Evolutionary conservation across 2,329 filamentous ascomycete genomes (phyloP).

Genomic region (Cyphellophora europaea): DNA sequence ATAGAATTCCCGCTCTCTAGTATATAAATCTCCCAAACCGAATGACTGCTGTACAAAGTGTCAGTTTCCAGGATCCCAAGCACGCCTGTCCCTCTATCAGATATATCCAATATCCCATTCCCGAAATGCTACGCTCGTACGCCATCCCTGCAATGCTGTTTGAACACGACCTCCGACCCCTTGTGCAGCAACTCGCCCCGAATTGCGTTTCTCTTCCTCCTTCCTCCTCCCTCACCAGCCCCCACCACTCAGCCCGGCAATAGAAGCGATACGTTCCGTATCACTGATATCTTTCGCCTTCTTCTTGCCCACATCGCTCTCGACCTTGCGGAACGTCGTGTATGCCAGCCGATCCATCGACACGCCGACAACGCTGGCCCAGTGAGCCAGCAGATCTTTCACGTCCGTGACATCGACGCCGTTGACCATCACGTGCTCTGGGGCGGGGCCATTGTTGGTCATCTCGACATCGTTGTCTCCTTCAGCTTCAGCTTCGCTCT

Average conservation of each 20-base stretch:
- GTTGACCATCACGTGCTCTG: slow-evolving; percentile 40
- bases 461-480: slow-evolving; percentile 15
- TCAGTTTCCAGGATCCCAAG: too few species aligned
- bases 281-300: slow-evolving; percentile 46
- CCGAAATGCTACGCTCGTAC: too few species aligned
- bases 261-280: slow-evolving; percentile 72
- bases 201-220: too few species aligned
- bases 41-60: too few species aligned
- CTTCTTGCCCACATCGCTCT: slow-evolving; percentile 74
- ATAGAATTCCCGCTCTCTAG: too few species aligned
- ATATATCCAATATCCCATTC: too few species aligned
- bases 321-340: slow-evolving; percentile 84
- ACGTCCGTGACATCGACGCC: slow-evolving; percentile 56
- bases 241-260: slow-evolving; percentile 84
- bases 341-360: slow-evolving; percentile 63
- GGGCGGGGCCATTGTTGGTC: slow-evolving; percentile 9
- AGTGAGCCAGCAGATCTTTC: slow-evolving; percentile 62
- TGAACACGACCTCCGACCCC: too few species aligned
- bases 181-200: too few species aligned
- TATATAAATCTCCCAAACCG: too few species aligned
- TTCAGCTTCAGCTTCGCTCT: slow-evolving; percentile 20
- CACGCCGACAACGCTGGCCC: slow-evolving; percentile 64
- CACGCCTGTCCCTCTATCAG: too few species aligned
- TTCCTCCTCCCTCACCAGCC: too few species aligned
- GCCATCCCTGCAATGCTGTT: too few species aligned